Base-by-base conservation (phyloP, 805 yeast species). In the Kodamaea jinghongensis region DNA sequence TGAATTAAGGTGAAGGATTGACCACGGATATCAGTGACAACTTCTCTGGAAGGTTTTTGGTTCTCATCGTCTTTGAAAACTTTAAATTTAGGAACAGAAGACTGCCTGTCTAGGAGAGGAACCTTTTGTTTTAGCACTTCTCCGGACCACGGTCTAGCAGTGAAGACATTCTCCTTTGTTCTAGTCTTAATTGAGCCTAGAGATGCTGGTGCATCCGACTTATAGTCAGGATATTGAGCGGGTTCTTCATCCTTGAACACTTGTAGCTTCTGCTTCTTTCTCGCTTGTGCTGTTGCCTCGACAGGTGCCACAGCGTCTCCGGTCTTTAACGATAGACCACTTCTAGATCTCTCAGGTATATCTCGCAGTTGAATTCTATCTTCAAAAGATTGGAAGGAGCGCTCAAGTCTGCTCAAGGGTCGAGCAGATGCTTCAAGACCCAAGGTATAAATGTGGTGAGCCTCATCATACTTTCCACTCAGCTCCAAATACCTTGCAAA, bases 401-500 rank as follows among this genome's bases (percentile, higher is more conserved):
- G 46, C 25, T 50, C 45, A 4, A 69, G 56, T 23, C 73, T 46
- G 2, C 41, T 46, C 25, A 70, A 34, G 0, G 97, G 97, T 49
- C 87, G 68, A 2, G 96, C 96, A 11, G 67, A 60, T 3, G 61
- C 56, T 26, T 69, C 67, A 1, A 89, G 50, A 0, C 95, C 95
- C 41, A 70, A 59, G 36, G 67, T 65, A 49, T 71, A 82, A 0
- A 86, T 77, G 38, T 74, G 75, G 2, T 65, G 64, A 0, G 95
- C 95, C 41, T 79, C 83, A 2, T 51, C 49, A 32, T 52, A 51
- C 41, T 76, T 71, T 14, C 73, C 71, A 12, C 60, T 61, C 1
- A 65, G 32, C 52, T 85, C 95, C 41, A 83, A 58, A 42, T 64
- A 76, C 23, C 71, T 68, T 1, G 95, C 86, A 63, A 85, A 87